Evolutionary conservation across 768 basidiomycete species (phyloP).

Genomic region (Suillus sp.): DNA sequence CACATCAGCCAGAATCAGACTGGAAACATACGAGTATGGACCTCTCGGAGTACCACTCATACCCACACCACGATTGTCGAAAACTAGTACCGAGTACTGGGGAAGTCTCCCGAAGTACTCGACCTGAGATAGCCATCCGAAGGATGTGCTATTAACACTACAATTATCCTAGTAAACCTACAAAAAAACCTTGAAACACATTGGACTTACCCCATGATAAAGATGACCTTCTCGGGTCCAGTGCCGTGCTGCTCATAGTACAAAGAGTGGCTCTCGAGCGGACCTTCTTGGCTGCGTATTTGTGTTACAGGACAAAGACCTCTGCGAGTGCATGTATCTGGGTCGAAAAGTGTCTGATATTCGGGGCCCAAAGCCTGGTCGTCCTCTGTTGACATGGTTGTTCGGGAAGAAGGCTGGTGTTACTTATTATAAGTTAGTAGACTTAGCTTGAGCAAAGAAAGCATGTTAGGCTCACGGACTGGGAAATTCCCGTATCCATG

Average conservation of each 20-base stretch:
- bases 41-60: constrained; percentile 70
- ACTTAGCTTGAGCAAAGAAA: background rate
- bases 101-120: constrained; percentile 56
- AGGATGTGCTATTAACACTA: constrained; percentile 64
- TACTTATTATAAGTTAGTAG: background rate
- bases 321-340: constrained; percentile 61
- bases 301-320: constrained; percentile 77
- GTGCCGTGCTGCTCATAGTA: constrained; percentile 81
- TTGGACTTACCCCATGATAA: constrained; percentile 68
- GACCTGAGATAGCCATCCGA: constrained; percentile 67
- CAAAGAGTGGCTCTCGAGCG: constrained; percentile 67
- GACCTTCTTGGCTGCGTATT: constrained; percentile 47
- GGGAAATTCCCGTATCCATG: background rate
- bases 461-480: background rate
- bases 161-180: constrained; percentile 12
- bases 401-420: background rate
- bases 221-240: constrained; percentile 64
- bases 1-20: background rate
- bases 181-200: background rate
- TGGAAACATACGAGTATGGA: constrained; percentile 62
- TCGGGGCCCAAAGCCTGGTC: constrained; percentile 22
- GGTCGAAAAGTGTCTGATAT: constrained; percentile 54
- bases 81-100: constrained; percentile 66
- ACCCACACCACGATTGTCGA: constrained; percentile 86
- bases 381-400: constrained; percentile 12